A percentile compares a stretch with the other conserved stretches of the same genome.
Evolutionary conservation across 805 yeast species (phyloP).

Genomic region (Myxozyma udenii): DNA sequence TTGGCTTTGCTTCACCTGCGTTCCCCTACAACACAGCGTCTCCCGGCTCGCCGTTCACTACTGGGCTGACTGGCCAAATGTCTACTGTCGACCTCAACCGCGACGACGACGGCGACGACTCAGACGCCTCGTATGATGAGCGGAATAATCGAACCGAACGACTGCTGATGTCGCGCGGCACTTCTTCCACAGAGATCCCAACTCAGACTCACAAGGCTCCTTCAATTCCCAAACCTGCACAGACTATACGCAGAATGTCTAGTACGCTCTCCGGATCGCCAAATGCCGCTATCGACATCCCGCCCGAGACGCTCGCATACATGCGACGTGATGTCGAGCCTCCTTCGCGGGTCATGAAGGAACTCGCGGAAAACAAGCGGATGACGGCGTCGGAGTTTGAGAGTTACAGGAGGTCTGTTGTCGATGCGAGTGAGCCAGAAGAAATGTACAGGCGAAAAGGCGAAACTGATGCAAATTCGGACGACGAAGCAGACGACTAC

Average conservation of each 20-base stretch:
- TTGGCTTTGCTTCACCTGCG: neutral
- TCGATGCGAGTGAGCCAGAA: neutral
- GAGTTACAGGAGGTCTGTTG: slow-evolving; percentile 4
- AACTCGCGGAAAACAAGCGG: slow-evolving; percentile 12
- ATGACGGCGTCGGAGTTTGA: slow-evolving; percentile 37
- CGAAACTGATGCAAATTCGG: slow-evolving; percentile 3
- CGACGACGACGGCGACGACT: slow-evolving; percentile 1
- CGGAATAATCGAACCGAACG: slow-evolving; percentile 7
- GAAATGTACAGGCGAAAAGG: too few relatives aligned
- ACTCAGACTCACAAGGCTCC: neutral
- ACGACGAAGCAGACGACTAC: slow-evolving; percentile 21
- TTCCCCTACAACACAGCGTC: neutral
- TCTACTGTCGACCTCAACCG: slow-evolving; percentile 3
- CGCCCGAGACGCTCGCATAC: slow-evolving; percentile 12
- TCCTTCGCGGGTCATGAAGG: slow-evolving; percentile 5
- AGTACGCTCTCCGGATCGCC: too few relatives aligned
- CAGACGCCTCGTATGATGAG: slow-evolving; percentile 8
- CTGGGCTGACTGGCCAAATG: neutral
- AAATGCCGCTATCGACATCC: slow-evolving; percentile 5
- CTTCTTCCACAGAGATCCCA: slow-evolving; percentile 1
- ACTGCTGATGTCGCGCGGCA: slow-evolving; percentile 15
- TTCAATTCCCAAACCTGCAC: neutral
- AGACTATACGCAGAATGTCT: neutral
- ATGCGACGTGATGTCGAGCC: neutral
- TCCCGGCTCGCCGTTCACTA: neutral